Conservation (phyloP, 345 rosid species). For the Punica granatum region DNA sequence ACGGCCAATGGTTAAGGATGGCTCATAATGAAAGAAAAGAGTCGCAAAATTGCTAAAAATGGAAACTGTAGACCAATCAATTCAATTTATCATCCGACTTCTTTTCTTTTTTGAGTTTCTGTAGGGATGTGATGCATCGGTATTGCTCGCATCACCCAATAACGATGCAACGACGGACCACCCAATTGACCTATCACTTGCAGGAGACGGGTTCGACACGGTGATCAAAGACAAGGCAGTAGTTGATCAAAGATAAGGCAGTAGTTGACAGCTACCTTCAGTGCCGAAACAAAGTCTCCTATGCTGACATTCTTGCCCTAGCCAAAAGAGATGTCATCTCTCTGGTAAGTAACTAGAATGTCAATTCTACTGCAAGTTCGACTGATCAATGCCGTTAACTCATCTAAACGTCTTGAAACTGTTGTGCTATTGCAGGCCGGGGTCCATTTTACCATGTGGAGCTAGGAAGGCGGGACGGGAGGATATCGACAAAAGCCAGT, state of each 20-base stretch:
- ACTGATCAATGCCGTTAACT: neutral
- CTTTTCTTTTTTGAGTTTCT: neutral
- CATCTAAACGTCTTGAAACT: neutral
- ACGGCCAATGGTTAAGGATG: too few species aligned
- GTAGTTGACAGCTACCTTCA: constrained; percentile 54
- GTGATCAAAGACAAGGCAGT: constrained; percentile 72
- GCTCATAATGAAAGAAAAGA: too few species aligned
- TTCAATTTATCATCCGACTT: neutral
- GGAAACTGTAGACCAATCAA: too few species aligned
- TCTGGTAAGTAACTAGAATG: constrained; percentile 28
- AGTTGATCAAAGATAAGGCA: too few species aligned
- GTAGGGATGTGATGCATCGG: constrained; percentile 68
- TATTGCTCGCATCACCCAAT: constrained; percentile 24
- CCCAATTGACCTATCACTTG: constrained; percentile 44
- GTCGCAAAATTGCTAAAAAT: too few species aligned
- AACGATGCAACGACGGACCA: constrained; percentile 46
- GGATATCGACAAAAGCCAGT: constrained; percentile 50
- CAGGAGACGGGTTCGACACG: constrained; percentile 83
- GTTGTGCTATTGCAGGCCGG: constrained; percentile 44
- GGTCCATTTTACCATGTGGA: constrained; percentile 75
- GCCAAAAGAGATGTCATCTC: constrained; percentile 73
- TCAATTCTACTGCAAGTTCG: too few species aligned
- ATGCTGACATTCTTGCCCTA: constrained; percentile 83
- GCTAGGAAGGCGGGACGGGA: constrained; percentile 73
- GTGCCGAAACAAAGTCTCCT: constrained; percentile 83